Base-by-base conservation (phyloP, 2,329 filamentous ascomycete species). In the Paraconiothyrium sp. region DNA sequence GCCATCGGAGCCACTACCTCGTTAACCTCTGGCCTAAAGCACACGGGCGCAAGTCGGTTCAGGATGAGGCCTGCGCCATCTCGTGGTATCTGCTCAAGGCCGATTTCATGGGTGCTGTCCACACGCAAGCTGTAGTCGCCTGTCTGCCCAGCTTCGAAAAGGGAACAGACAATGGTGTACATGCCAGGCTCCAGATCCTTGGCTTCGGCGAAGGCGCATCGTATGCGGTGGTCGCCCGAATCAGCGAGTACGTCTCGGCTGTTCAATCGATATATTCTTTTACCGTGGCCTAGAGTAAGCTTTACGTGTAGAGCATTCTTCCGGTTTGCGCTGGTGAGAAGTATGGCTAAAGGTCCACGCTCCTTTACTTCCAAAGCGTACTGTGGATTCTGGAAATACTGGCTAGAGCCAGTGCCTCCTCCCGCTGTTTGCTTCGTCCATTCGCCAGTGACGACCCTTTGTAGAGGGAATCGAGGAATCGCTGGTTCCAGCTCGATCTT, bases 161-260 rank as follows among this genome's bases (percentile, higher is more conserved):
- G 97, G 2, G 93, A 97, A 75, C 91, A 94, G 7, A 97, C 90
- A 59, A 97, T 85, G 0, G 92, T 97, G 77, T 98, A 99, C 0
- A 84, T 84, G 0, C 94, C 94, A 0, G 87, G 81, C 43, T 89
- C 88, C 20, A 97, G 80, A 22, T 81, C 72, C 71, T 77, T 67
- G 7, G 86, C 80, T 64, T 92, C 87, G 2, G 90, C 89, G 35
- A 93, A 83, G 4, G 92, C 91, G 74, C 91, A 92, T 32, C 91
- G 91, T 32, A 90, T 89, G 52, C 92, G 89, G 78, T 99, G 97
- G 68, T 97, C 93, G n/a, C 92, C 92, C 37, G 92, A 96, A 59
- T 92, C 90, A 24, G 87, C 87, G 27, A 96, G 85, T 43, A 98
- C 88, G 73, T 97, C 94, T 67, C 92, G 89, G 66, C 88, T 84